A percentile compares a stretch with the other conserved stretches of the same genome.
Conservation (phyloP, 2,329 filamentous ascomycete genomes). For the Mycocentrospora acerina region DNA sequence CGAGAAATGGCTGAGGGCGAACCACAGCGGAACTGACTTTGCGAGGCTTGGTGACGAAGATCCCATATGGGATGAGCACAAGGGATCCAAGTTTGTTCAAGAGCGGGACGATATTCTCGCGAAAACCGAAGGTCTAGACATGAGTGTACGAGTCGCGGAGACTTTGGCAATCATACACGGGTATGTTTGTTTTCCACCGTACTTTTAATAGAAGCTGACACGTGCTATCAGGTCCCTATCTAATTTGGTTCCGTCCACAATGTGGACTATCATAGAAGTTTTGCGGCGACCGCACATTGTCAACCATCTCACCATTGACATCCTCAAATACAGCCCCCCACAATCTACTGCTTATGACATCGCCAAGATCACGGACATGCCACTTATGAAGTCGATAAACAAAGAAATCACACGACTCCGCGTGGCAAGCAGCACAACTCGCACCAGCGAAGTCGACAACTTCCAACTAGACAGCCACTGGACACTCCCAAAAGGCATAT, state of each 20-base stretch:
- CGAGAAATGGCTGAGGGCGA: constrained; percentile 22
- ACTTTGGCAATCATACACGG: constrained; percentile 24
- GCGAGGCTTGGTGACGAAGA: constrained; percentile 12
- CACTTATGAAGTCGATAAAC: constrained; percentile 28
- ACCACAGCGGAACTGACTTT: constrained; percentile 17
- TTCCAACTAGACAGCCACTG: constrained; percentile 25
- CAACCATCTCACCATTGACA: constrained; percentile 13
- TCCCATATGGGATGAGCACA: constrained; percentile 18
- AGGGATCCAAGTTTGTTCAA: constrained; percentile 25
- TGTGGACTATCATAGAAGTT: constrained; percentile 30
- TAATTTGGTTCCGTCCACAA: constrained; percentile 15
- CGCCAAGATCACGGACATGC: constrained; percentile 9
- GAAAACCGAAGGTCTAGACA: constrained; percentile 10
- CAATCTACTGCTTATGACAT: constrained; percentile 18
- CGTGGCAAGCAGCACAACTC: constrained; percentile 11
- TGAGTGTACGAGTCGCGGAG: constrained; percentile 19
- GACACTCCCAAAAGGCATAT: constrained; percentile 16
- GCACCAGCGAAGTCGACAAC: constrained; percentile 8
- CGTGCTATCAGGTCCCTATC: constrained; percentile 15
- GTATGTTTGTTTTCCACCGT: constrained; percentile 12
- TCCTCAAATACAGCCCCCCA: constrained; percentile 11
- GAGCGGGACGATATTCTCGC: constrained; percentile 14
- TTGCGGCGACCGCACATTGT: constrained; percentile 19
- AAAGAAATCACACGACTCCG: constrained; percentile 28
- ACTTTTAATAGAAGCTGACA: constrained; percentile 3